Evolutionary conservation across 257 asterid genomes (phyloP), one percentile per base, ranked within the genome.

Genomic region (Nicotiana sylvestris): DNA sequence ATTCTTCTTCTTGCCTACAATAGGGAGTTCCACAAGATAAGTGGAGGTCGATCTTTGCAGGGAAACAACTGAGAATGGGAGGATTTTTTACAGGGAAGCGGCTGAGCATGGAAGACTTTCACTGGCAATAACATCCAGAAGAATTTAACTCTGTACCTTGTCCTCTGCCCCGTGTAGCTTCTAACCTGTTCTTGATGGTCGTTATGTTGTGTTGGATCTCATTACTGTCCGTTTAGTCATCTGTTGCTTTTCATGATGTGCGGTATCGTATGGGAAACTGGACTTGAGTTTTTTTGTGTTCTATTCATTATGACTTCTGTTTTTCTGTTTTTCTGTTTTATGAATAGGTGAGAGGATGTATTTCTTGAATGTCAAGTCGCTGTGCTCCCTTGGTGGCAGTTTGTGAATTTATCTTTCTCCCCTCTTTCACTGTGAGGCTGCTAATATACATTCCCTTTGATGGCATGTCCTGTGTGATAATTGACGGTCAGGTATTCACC

Each of bases 161-260:
- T 91, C 84, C 97, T 92, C 64, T 92, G 95, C 93, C 91, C 74
- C 92, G 92, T 85, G 94, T 87, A 93, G 92, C 70, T 84, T 82
- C 87, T 87, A 76, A 84, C 29, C 67, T 29, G 35, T 1, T 15
- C 17, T 57, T 4, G 4, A 4, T 7, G 37, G 9, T 13, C 58
- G 3, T 35, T 17, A 3, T n/a, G 37, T 57, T 10, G 33, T 25
- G 25, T 1, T 13, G n/a, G 35, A 43, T 43, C 51, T 30, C 15
- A 9, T 64, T 64, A 27, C 69, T 64, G 69, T 12, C 37, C 25
- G 3, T 43, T 43, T 43, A 43, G 51, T 43, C 3, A 51, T 83
- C 1, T 58, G 58, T 81, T 43, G 5, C 21, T 43, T 21, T 2
- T 81, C 49, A 46, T n/a, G 49, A 66, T 37, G 9, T 76, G 55